phyloP scores from a whole-genome alignment of 768 basidiomycete genomes.

The Tylopilus balloui region DNA sequence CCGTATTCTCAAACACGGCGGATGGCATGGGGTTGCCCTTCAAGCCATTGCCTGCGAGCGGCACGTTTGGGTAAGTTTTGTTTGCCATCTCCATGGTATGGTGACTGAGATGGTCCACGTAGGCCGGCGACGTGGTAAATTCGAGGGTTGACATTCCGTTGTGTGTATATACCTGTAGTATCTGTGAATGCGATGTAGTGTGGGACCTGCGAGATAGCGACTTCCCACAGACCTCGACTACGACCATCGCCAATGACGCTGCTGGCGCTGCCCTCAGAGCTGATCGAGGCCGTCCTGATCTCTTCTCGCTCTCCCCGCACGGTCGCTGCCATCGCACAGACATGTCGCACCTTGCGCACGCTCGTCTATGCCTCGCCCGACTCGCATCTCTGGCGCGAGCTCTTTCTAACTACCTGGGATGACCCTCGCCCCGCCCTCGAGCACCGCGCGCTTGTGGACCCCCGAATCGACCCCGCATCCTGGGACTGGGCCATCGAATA shows the following conservation, averaged over 20 bases:
- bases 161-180: neutral
- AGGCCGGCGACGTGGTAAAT: neutral
- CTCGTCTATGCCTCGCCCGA: conserved; percentile 35
- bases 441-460: conserved; percentile 25
- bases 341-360: conserved; percentile 32
- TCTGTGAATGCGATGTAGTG: too few relatives aligned
- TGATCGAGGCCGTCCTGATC: conserved; percentile 38
- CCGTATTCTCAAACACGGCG: conserved; percentile 27
- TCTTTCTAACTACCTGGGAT: conserved; percentile 48
- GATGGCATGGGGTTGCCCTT: conserved; percentile 12
- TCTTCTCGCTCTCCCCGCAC: conserved; percentile 26
- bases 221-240: neutral
- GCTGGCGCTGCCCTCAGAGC: conserved; percentile 35
- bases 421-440: conserved; percentile 39
- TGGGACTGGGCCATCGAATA: conserved; percentile 27
- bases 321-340: conserved; percentile 35
- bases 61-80: conserved; percentile 28
- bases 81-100: neutral
- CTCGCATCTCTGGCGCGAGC: conserved; percentile 43
- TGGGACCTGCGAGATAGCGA: too few relatives aligned
- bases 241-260: conserved; percentile 1
- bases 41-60: conserved; percentile 9
- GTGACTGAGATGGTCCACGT: neutral
- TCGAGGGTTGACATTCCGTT: neutral
- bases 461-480: conserved; percentile 13